Conservation (phyloP, 2,329 filamentous ascomycete species). For the Hypoxylon sp. region DNA sequence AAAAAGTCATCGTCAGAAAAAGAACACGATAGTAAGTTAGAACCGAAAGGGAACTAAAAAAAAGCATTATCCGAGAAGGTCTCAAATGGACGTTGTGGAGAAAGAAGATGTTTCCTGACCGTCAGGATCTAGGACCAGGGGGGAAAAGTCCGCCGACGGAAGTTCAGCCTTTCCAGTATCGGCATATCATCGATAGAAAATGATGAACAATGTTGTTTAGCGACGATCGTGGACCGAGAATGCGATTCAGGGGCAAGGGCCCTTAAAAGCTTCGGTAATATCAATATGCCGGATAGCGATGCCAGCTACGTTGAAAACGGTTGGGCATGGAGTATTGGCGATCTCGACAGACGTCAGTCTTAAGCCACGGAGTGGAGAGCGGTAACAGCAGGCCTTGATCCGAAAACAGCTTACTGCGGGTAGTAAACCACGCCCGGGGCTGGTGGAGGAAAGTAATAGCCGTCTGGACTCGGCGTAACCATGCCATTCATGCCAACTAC, state of each 20-base stretch:
- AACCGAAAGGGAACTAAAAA: slow-evolving; percentile 14
- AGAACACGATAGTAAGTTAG: slow-evolving; percentile 24
- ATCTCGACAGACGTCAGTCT: background rate
- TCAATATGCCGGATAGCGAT: slow-evolving; percentile 13
- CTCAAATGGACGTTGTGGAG: slow-evolving; percentile 7
- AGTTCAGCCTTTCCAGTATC: slow-evolving; percentile 6
- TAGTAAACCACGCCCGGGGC: slow-evolving; percentile 67
- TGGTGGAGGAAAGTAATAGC: slow-evolving; percentile 74
- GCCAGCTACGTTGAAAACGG: slow-evolving; percentile 10
- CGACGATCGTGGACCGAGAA: slow-evolving; percentile 16
- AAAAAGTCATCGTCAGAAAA: slow-evolving; percentile 25
- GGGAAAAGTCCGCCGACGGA: background rate
- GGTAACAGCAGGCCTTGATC: slow-evolving; percentile 19
- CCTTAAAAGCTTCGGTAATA: slow-evolving; percentile 16
- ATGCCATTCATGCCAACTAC: slow-evolving; percentile 77
- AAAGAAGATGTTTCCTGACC: slow-evolving; percentile 1
- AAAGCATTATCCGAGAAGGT: too few relatives aligned
- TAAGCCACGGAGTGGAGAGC: slow-evolving; percentile 8
- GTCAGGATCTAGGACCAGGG: slow-evolving; percentile 5
- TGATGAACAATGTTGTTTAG: slow-evolving; percentile 13
- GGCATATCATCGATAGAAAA: slow-evolving; percentile 22
- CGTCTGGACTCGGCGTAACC: slow-evolving; percentile 73
- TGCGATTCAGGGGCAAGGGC: slow-evolving; percentile 17
- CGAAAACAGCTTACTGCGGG: slow-evolving; percentile 56
- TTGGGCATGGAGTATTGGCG: background rate